Conservation (phyloP, 331 rosid species). For the Erythrophleum ivorense region DNA sequence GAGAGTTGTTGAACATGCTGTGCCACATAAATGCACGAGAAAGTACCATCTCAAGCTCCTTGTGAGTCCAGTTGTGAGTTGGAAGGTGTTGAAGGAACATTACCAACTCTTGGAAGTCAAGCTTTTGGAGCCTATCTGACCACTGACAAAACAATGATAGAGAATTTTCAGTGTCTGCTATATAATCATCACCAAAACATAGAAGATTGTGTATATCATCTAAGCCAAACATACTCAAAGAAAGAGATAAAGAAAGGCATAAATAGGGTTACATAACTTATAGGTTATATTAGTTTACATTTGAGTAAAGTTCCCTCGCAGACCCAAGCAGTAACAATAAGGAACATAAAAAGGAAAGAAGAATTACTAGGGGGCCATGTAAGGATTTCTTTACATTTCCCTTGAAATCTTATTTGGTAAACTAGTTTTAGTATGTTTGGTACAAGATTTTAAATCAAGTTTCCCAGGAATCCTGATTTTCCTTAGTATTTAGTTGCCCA, state of each 20-base stretch:
- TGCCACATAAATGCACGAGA: conserved; percentile 99
- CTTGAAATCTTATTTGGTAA: too few relatives aligned
- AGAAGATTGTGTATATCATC: conserved; percentile 19
- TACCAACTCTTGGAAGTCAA: conserved; percentile 95
- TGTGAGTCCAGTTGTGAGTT: conserved; percentile 83
- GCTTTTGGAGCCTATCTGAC: conserved; percentile 86
- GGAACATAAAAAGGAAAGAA: not conserved
- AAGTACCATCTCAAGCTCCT: conserved; percentile 97
- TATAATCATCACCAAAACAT: conserved; percentile 22
- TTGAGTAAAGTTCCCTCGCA: not conserved
- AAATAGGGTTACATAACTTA: not conserved
- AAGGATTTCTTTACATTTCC: too few relatives aligned
- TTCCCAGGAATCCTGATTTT: too few relatives aligned
- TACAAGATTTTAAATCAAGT: too few relatives aligned
- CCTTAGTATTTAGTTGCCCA: too few relatives aligned
- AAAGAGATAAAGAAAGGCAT: not conserved
- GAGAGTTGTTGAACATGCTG: conserved; percentile 95
- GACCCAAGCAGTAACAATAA: not conserved
- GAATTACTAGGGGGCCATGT: not conserved
- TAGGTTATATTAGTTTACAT: not conserved
- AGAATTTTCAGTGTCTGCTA: conserved; percentile 1
- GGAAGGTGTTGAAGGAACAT: conserved; percentile 99
- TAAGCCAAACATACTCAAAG: not conserved
- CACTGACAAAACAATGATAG: conserved; percentile 61
- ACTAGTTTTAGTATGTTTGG: too few relatives aligned